A percentile compares a stretch with the other conserved stretches of the same genome.
Evolutionary conservation across 176 grass and related monocot species (phyloP).

Genomic region (Eleusine coracana): DNA sequence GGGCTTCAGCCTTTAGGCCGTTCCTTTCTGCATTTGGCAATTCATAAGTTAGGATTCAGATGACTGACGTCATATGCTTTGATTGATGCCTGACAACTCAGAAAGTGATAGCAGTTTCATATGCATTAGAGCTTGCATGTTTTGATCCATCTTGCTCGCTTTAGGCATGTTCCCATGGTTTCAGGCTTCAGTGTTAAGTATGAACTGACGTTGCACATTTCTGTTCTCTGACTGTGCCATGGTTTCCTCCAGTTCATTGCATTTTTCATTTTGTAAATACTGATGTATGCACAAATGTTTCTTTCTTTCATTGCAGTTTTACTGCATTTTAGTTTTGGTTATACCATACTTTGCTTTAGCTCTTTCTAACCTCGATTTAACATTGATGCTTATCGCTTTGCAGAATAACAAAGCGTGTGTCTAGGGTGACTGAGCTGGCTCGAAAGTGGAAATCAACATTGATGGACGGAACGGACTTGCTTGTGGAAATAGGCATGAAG

Average conservation of each 20-base stretch:
- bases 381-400: neutral
- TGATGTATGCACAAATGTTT: constrained; percentile 14
- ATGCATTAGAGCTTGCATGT: neutral
- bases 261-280: neutral
- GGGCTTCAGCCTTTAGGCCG: neutral
- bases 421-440: neutral
- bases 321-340: constrained; percentile 1
- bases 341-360: neutral
- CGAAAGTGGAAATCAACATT: constrained; percentile 5
- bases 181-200: neutral
- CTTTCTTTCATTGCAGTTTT: constrained; percentile 22
- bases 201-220: constrained; percentile 1
- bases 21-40: constrained; percentile 29
- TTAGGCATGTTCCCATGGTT: neutral
- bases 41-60: neutral
- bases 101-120: neutral
- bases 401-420: constrained; percentile 10
- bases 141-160: constrained; percentile 12
- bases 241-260: neutral
- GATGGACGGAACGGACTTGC: constrained; percentile 56
- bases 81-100: neutral
- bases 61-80: neutral
- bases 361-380: constrained; percentile 10
- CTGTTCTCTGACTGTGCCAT: neutral
- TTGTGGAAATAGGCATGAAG: constrained; percentile 59